Evolutionary conservation across 2,329 filamentous ascomycete genomes (phyloP).

Genomic region (Byssochlamys sp.): DNA sequence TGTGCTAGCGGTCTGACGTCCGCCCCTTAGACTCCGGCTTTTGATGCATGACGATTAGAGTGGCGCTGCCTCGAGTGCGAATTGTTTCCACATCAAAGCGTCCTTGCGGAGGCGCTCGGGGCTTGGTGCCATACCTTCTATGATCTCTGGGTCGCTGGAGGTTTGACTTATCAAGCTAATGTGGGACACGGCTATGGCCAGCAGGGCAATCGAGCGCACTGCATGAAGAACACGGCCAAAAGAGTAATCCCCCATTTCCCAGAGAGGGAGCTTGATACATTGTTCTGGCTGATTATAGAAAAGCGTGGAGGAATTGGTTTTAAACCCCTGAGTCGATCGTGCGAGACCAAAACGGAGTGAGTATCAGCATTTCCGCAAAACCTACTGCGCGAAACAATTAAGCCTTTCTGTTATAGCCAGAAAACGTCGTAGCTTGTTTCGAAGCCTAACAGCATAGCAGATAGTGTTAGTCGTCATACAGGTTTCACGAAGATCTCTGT

Average conservation of each 20-base stretch:
- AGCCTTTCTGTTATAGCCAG: not conserved
- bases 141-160: not conserved
- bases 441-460: not conserved
- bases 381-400: not conserved
- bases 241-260: slow-evolving; percentile 4
- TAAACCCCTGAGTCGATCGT: slow-evolving; percentile 5
- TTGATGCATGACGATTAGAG: slow-evolving; percentile 8
- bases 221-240: slow-evolving; percentile 3
- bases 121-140: not conserved
- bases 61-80: slow-evolving; percentile 8
- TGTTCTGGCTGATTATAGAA: slow-evolving; percentile 2
- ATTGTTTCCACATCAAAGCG: slow-evolving; percentile 10
- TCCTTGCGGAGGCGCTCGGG: not conserved
- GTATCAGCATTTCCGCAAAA: slow-evolving; percentile 9
- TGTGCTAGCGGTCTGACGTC: not conserved
- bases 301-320: slow-evolving; percentile 6
- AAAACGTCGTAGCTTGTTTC: not conserved
- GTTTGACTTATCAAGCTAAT: not conserved
- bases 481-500: not conserved
- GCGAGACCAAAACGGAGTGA: slow-evolving; percentile 8
- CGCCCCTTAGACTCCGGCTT: slow-evolving; percentile 5
- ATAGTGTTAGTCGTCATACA: not conserved
- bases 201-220: not conserved
- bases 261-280: slow-evolving; percentile 2
- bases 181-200: slow-evolving; percentile 1